Conservation (phyloP, 495 filamentous ascomycete species). For the Trichoderma gamsii region DNA sequence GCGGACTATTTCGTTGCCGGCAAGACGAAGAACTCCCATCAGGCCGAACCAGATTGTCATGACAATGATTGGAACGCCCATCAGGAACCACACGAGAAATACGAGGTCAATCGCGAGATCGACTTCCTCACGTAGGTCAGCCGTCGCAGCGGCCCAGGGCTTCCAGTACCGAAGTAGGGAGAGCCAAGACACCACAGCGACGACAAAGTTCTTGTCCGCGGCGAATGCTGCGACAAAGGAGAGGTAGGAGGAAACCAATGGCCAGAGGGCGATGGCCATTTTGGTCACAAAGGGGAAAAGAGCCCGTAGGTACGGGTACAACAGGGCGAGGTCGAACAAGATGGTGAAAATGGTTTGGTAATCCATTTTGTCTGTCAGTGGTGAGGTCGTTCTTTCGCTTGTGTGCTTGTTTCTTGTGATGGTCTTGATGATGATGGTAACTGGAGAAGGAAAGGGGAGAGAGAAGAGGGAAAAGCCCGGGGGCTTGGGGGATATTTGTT, state of each 20-base stretch:
- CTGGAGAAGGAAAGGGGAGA: neutral
- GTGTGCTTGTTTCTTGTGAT: neutral
- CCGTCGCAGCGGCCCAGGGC: conserved; percentile 1
- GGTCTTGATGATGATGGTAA: neutral
- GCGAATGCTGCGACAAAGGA: conserved; percentile 5
- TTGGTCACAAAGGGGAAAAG: neutral
- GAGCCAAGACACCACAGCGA: conserved; percentile 6
- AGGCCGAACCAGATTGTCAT: neutral
- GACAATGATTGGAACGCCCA: neutral
- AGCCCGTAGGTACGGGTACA: neutral
- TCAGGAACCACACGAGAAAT: conserved; percentile 8
- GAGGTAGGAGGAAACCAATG: neutral
- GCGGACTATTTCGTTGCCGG: conserved; percentile 6
- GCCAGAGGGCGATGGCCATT: conserved; percentile 1
- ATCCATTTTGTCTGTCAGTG: conserved; percentile 3
- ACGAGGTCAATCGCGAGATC: conserved; percentile 3
- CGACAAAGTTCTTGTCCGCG: conserved; percentile 10
- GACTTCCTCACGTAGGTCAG: conserved; percentile 9
- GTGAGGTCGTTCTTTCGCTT: conserved; percentile 5
- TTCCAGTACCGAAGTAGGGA: conserved; percentile 2
- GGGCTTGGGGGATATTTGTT: neutral
- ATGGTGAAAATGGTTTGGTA: neutral
- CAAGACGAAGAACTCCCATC: conserved; percentile 12
- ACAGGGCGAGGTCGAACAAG: neutral
- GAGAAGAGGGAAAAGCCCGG: neutral